Evolutionary conservation across 1,284 basidiomycete genomes (phyloP).

Genomic region (Vanrija sp.): DNA sequence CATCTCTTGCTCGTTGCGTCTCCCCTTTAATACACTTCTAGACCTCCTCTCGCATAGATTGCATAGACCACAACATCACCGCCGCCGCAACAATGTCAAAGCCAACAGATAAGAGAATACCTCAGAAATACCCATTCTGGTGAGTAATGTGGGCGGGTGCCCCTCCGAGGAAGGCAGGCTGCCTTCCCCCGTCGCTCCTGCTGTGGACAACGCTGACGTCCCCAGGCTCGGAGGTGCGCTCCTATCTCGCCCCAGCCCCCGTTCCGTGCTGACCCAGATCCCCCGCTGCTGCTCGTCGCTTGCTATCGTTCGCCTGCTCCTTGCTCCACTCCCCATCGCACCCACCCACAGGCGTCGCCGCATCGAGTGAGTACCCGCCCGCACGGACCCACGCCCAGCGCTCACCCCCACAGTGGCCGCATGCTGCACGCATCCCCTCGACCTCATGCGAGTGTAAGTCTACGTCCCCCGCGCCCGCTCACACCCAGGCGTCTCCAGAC

Average conservation of each 20-base stretch:
- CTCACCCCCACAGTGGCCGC: constrained; percentile 63
- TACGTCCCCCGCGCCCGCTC: not conserved
- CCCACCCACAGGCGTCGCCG: constrained; percentile 60
- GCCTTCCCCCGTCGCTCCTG: not conserved
- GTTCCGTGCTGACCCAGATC: constrained; percentile 1
- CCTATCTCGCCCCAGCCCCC: not conserved
- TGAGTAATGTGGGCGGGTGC: not conserved
- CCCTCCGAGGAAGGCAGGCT: not conserved
- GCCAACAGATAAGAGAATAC: too few species aligned
- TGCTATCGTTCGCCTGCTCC: not conserved
- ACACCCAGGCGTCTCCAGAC: constrained; percentile 45
- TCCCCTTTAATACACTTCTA: too few species aligned
- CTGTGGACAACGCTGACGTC: not conserved
- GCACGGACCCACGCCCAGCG: not conserved
- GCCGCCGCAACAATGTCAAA: too few species aligned
- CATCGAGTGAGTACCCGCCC: constrained; percentile 59
- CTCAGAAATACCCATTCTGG: not conserved
- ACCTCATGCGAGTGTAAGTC: constrained; percentile 75
- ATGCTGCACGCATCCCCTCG: constrained; percentile 77
- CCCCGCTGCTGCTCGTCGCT: not conserved
- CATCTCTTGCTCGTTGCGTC: too few species aligned
- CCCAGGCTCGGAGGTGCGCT: constrained; percentile 6
- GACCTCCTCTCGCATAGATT: too few species aligned
- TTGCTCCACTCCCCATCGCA: not conserved
- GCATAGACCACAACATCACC: too few species aligned